Base-by-base conservation (phyloP, 2,329 filamentous ascomycete species). In the Plenodomus tracheiphilus region DNA sequence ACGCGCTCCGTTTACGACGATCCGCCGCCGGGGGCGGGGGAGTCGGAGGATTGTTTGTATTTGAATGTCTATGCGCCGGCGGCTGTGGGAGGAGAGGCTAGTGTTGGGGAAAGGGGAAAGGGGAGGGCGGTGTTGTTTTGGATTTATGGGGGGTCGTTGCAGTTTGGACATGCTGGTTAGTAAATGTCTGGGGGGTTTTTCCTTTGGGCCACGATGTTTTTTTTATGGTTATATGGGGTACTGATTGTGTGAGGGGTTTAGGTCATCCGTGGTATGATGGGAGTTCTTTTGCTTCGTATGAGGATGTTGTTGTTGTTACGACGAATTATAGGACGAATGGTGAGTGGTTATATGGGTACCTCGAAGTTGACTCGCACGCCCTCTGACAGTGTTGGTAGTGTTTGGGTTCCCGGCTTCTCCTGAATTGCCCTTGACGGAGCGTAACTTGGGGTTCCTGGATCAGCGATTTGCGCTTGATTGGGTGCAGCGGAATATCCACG, bases 371-470 rank as follows among this genome's bases (percentile, higher is more conserved):
- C 10, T 25, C 22, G 5, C 10, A 10, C 22, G 22, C 10, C 22
- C 10, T 9, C 41, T 62, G 34, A 59, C 18, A 4, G 22, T 25
- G 5, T 4, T 11, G 7, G 1, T 37, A 69, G 65, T 65, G 1
- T 69, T 69, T 39, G 66, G 66, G 15, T 65, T 68, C 15, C 62
- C 65, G 39, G 49, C 39, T 18, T 54, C 62, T 8, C 57, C 64
- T 2, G 57, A 58, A 10, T 39, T 69, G 2, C 49, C 61, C 4
- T 16, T 61, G 9, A 44, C 54, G 11, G 56, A 51, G 17, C 55
- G 51, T 1, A 83, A 83, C 47, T 69, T 79, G 18, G 81, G 79
- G 2, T 80, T 82, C 62, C 81, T 80, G 70, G 81, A 83, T 44
- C 80, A 82, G 50, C 72, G 80, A n/a, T 61, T 76, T 17, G 81